Percentiles rank a stretch among this genome's conserved stretches.
Conservation (phyloP, 2,329 filamentous ascomycete species). For the Arthrinium phaeospermum region DNA sequence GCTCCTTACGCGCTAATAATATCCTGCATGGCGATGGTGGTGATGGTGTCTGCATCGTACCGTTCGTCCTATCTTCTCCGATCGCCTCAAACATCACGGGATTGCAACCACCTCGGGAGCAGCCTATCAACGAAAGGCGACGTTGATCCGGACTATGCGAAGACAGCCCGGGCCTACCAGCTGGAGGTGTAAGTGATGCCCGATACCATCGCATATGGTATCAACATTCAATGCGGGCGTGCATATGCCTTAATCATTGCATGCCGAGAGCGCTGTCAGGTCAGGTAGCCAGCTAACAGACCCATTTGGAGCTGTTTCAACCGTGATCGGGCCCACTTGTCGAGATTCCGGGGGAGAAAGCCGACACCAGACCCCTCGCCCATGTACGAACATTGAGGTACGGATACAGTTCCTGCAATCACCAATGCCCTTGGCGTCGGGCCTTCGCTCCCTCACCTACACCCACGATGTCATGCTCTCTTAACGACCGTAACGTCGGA, state of each 20-base stretch:
- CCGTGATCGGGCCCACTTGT: slow-evolving; percentile 15
- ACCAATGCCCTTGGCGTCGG: not conserved
- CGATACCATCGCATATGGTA: not conserved
- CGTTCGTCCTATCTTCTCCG: slow-evolving; percentile 5
- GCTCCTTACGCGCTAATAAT: not conserved
- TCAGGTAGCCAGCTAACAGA: not conserved
- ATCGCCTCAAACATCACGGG: not conserved
- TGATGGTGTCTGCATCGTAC: not conserved
- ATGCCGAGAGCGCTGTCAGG: not conserved
- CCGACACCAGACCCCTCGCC: not conserved
- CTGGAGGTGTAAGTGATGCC: not conserved
- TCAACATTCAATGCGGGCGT: not conserved
- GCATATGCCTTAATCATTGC: not conserved
- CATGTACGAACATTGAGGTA: not conserved
- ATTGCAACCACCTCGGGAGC: slow-evolving; percentile 5
- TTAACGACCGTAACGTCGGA: slow-evolving; percentile 14
- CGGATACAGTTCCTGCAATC: not conserved
- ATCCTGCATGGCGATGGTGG: not conserved
- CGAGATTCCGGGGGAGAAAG: slow-evolving; percentile 9
- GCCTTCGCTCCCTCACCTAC: not conserved
- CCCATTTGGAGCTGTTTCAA: slow-evolving; percentile 7
- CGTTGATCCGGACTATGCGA: not conserved
- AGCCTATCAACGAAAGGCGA: not conserved
- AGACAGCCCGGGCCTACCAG: not conserved
- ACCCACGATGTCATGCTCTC: not conserved